Evolutionary conservation across 306 rosid species (phyloP).

Genomic region (Castanea sativa): DNA sequence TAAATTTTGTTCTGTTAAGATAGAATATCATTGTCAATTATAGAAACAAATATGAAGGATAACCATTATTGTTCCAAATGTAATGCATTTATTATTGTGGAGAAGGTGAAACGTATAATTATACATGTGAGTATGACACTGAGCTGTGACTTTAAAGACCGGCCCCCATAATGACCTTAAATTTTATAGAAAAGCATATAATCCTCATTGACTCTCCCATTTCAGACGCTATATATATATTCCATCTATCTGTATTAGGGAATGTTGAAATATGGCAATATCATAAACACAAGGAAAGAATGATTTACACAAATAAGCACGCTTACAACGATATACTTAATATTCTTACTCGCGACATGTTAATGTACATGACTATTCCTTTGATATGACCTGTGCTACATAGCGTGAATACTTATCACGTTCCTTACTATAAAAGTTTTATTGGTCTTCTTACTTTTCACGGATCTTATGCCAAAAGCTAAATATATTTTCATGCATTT

Average conservation of each 20-base stretch:
- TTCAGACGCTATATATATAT: not conserved
- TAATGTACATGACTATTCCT: too few species aligned
- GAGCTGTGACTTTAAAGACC: conserved; percentile 27
- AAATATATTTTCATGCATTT: not conserved
- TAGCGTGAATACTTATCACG: not conserved
- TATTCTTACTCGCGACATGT: too few species aligned
- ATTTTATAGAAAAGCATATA: not conserved
- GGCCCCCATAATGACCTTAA: conserved; percentile 1
- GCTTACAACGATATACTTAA: not conserved
- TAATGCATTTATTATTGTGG: conserved; percentile 50
- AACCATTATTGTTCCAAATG: conserved; percentile 32
- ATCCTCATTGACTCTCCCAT: conserved; percentile 18
- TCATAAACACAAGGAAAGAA: conserved; percentile 1
- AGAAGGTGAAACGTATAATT: conserved; percentile 19
- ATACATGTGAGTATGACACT: conserved; percentile 32
- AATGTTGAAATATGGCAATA: conserved; percentile 14
- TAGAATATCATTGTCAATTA: conserved; percentile 46
- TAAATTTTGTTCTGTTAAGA: conserved; percentile 32
- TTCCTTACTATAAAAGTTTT: not conserved
- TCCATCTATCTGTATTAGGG: conserved; percentile 1
- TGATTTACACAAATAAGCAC: not conserved
- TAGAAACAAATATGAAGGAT: conserved; percentile 38
- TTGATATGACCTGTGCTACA: too few species aligned
- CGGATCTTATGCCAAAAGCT: not conserved
- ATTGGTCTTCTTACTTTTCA: not conserved